Conservation (phyloP, 805 yeast genomes). For the Ogataea pignaliae region DNA sequence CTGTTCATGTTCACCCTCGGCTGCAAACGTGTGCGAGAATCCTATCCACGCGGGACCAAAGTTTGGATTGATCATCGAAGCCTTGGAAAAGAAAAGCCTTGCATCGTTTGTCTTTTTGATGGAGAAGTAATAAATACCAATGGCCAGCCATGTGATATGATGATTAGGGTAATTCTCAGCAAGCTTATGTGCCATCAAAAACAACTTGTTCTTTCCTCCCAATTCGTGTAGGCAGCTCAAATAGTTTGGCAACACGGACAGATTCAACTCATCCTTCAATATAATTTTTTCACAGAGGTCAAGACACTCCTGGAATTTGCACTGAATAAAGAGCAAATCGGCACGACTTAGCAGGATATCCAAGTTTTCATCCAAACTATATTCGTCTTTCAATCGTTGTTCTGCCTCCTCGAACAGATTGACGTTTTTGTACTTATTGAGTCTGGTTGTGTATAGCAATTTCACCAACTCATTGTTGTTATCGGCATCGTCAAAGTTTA, state of each 20-base stretch:
- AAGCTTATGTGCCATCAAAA: slow-evolving; percentile 74
- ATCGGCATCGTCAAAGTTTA: slow-evolving; percentile 69
- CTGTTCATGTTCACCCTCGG: slow-evolving; percentile 98
- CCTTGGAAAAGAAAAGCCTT: slow-evolving; percentile 79
- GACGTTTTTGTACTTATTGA: slow-evolving; percentile 68
- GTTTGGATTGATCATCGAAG: slow-evolving; percentile 82
- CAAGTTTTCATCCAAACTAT: slow-evolving; percentile 59
- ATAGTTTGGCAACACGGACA: slow-evolving; percentile 70
- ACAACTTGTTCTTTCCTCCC: slow-evolving; percentile 76
- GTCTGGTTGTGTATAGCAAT: slow-evolving; percentile 66
- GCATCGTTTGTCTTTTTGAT: slow-evolving; percentile 75
- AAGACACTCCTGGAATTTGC: slow-evolving; percentile 74
- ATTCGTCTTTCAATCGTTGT: slow-evolving; percentile 61
- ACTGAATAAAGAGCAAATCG: slow-evolving; percentile 65
- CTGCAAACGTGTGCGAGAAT: slow-evolving; percentile 95
- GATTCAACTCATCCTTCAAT: slow-evolving; percentile 63
- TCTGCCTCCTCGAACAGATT: slow-evolving; percentile 62
- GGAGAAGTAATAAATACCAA: slow-evolving; percentile 83
- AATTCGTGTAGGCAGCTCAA: slow-evolving; percentile 81
- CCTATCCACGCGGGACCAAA: slow-evolving; percentile 98
- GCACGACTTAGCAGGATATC: slow-evolving; percentile 69
- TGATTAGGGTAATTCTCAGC: slow-evolving; percentile 80
- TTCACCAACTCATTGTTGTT: slow-evolving; percentile 79
- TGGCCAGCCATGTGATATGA: slow-evolving; percentile 87
- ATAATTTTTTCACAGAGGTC: slow-evolving; percentile 62